Conservation (phyloP, 1,284 basidiomycete species). For the Xerocomus amazonicus region DNA sequence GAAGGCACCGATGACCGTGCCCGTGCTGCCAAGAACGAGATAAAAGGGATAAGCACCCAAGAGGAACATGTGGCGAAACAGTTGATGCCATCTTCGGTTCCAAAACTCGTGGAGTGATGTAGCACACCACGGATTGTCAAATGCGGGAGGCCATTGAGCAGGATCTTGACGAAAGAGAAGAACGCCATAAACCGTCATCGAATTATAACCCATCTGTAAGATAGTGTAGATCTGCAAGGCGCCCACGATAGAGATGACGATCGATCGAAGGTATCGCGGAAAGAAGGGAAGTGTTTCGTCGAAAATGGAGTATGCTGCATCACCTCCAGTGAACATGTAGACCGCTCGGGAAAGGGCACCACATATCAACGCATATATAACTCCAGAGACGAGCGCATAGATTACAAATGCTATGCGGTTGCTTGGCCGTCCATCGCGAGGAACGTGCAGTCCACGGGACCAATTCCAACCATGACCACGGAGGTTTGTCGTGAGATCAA, state of each 20-base stretch:
- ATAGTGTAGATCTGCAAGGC: constrained; percentile 41
- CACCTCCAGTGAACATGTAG: not conserved
- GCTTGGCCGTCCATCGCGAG: constrained; percentile 39
- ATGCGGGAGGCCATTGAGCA: constrained; percentile 38
- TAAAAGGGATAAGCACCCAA: not conserved
- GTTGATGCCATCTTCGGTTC: constrained; percentile 44
- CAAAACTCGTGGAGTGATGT: constrained; percentile 41
- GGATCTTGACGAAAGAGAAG: constrained; percentile 33
- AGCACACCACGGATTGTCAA: constrained; percentile 36
- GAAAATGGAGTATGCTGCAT: constrained; percentile 28
- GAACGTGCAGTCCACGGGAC: constrained; percentile 37
- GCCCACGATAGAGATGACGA: constrained; percentile 37
- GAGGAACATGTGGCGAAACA: constrained; percentile 6
- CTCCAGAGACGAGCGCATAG: not conserved
- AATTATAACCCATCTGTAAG: not conserved
- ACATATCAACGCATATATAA: not conserved
- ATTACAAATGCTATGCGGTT: constrained; percentile 31
- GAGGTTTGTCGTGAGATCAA: constrained; percentile 45
- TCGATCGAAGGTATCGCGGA: constrained; percentile 41
- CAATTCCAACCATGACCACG: constrained; percentile 52
- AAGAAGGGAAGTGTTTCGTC: constrained; percentile 40
- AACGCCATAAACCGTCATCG: constrained; percentile 40
- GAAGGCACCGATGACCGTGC: constrained; percentile 51
- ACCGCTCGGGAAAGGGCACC: not conserved
- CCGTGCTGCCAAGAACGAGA: constrained; percentile 39